These are phyloP conservation scores for Anisodus acutangulus DNA, from an alignment of 257 asterid species.

Conservation along the genomic window DNA sequence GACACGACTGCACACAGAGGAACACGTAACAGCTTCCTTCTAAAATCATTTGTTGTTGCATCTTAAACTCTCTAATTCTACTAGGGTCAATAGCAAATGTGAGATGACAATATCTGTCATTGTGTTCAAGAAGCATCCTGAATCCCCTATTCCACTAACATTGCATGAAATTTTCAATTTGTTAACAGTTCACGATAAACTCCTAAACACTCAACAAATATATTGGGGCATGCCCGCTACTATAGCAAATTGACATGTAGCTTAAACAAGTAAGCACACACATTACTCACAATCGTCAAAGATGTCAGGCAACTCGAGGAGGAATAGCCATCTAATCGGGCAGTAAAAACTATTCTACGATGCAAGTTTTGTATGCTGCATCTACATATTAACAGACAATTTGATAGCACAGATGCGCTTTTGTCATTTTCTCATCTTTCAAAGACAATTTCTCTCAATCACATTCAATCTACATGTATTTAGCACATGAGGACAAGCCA, in stretches of 20 bases:
- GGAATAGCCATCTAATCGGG: neutral
- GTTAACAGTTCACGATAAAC: neutral
- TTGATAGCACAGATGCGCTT: neutral
- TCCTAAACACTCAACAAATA: no score
- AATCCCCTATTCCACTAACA: neutral
- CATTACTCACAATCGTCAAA: neutral
- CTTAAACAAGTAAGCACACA: neutral
- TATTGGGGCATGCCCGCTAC: neutral
- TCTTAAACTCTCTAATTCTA: no score
- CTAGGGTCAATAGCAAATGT: neutral
- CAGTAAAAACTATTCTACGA: neutral
- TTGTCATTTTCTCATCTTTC: neutral
- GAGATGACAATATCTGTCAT: neutral
- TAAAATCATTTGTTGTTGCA: neutral
- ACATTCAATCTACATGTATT: neutral
- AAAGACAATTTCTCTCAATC: neutral
- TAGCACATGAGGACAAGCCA: neutral
- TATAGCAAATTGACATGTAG: neutral
- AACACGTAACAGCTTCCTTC: neutral
- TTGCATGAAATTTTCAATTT: conserved; percentile 32
- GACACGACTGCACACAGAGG: neutral
- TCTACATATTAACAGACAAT: neutral
- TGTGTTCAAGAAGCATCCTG: neutral
- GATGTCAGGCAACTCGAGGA: neutral
- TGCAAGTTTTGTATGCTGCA: neutral